A percentile compares a stretch with the other conserved stretches of the same genome.
Conservation (phyloP, 768 basidiomycete species). For the Xerocomellus amylosporus region DNA sequence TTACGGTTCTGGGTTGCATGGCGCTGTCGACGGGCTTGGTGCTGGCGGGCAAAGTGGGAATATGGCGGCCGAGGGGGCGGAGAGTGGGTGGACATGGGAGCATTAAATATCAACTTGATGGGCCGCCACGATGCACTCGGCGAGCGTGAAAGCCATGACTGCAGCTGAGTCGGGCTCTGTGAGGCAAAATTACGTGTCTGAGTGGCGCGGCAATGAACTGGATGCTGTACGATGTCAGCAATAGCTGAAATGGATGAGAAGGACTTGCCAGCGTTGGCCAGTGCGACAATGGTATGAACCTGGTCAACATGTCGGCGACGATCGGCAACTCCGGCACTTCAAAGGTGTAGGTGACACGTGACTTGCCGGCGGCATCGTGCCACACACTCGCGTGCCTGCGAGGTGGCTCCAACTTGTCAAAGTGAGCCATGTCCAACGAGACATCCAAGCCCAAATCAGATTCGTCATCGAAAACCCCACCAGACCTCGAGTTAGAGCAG, state of each 20-base stretch:
- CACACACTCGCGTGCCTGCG: neutral
- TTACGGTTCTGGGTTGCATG: slow-evolving; percentile 65
- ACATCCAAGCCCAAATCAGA: slow-evolving; percentile 18
- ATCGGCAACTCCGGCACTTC: neutral
- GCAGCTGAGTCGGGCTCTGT: neutral
- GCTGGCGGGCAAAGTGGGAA: slow-evolving; percentile 18
- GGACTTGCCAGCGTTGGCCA: neutral
- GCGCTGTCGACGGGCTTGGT: slow-evolving; percentile 37
- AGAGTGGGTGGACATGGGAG: slow-evolving; percentile 15
- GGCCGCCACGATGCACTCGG: neutral
- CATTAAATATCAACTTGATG: neutral
- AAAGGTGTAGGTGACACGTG: slow-evolving; percentile 13
- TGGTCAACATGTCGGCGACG: slow-evolving; percentile 2
- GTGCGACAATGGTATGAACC: neutral
- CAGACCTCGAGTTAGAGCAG: slow-evolving; percentile 70
- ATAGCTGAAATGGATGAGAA: neutral
- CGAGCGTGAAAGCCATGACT: slow-evolving; percentile 1
- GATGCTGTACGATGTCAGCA: neutral
- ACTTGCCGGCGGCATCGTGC: neutral
- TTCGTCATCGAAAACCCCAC: slow-evolving; percentile 3
- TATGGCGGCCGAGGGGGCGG: neutral
- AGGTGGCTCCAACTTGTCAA: neutral
- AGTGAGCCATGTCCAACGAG: slow-evolving; percentile 21
- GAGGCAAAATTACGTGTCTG: neutral
- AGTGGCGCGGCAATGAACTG: neutral